These are phyloP conservation scores for Tylopilus subfusipes DNA, from an alignment of 768 basidiomycete genomes.

Conservation along the genomic window DNA sequence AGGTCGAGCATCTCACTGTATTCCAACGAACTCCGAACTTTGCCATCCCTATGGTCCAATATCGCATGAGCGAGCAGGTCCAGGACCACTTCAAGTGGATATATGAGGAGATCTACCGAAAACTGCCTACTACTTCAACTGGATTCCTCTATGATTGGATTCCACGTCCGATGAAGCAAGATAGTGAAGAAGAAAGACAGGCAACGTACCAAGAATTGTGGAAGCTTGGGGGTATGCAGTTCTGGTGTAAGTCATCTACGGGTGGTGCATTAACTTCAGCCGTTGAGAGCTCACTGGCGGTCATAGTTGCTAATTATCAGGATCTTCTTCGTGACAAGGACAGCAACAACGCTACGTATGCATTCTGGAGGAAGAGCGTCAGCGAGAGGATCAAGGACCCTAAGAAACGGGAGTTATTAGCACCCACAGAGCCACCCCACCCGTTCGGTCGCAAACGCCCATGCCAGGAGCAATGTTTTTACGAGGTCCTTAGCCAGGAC, in stretches of 20 bases:
- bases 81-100: slow-evolving; percentile 12
- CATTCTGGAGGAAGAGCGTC: slow-evolving; percentile 12
- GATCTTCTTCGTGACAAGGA: slow-evolving; percentile 1
- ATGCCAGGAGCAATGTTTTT: slow-evolving; percentile 6
- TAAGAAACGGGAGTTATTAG: background rate
- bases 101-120: slow-evolving; percentile 8
- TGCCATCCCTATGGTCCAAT: slow-evolving; percentile 10
- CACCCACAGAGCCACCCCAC: slow-evolving; percentile 1
- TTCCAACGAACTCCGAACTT: slow-evolving; percentile 21
- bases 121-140: background rate
- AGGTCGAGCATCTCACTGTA: slow-evolving; percentile 8
- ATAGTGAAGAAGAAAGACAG: slow-evolving; percentile 9
- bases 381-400: background rate
- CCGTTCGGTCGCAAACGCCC: slow-evolving; percentile 9
- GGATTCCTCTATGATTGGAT: background rate
- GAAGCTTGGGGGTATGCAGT: slow-evolving; percentile 8
- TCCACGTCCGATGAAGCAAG: slow-evolving; percentile 6
- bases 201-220: slow-evolving; percentile 6
- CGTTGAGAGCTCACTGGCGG: background rate
- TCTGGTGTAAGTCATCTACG: slow-evolving; percentile 4
- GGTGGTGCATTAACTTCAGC: background rate
- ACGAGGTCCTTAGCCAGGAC: slow-evolving; percentile 8
- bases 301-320: slow-evolving; percentile 6
- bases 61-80: slow-evolving; percentile 2
- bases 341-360: background rate